Conservation (phyloP, 306 rosid genomes). For the Myrica gale region DNA sequence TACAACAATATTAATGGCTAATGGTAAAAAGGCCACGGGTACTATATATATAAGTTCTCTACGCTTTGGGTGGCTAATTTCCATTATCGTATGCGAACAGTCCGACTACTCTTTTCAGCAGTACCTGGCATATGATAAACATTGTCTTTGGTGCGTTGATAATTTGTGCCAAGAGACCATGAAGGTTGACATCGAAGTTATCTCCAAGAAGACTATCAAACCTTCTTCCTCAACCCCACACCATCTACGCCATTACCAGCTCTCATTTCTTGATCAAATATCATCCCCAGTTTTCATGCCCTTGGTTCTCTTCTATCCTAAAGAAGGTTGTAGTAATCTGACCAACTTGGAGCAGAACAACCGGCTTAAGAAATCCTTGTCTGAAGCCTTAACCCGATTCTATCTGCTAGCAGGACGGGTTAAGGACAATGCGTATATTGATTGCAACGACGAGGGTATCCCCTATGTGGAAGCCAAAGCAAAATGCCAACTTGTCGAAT, state of each 20-base stretch:
- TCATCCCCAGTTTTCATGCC: slow-evolving; percentile 25
- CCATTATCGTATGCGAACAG: no score
- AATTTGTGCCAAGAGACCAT: background rate
- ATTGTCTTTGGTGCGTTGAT: no score
- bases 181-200: slow-evolving; percentile 11
- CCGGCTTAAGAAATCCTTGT: slow-evolving; percentile 19
- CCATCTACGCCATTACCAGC: slow-evolving; percentile 26
- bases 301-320: slow-evolving; percentile 24
- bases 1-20: no score
- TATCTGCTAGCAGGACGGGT: slow-evolving; percentile 25
- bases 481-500: background rate
- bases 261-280: slow-evolving; percentile 32
- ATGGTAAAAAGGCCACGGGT: no score
- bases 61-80: no score
- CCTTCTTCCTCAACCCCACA: slow-evolving; percentile 28
- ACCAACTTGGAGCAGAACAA: background rate
- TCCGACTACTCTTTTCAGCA: no score
- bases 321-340: background rate
- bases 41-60: no score
- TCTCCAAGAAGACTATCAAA: slow-evolving; percentile 1
- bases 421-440: background rate
- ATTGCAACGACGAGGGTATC: slow-evolving; percentile 23
- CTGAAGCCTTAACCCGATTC: slow-evolving; percentile 21
- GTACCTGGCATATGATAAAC: no score
- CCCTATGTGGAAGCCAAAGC: slow-evolving; percentile 15